Conservation (phyloP, 2,329 filamentous ascomycete genomes). For the Phialophora verrucosa region DNA sequence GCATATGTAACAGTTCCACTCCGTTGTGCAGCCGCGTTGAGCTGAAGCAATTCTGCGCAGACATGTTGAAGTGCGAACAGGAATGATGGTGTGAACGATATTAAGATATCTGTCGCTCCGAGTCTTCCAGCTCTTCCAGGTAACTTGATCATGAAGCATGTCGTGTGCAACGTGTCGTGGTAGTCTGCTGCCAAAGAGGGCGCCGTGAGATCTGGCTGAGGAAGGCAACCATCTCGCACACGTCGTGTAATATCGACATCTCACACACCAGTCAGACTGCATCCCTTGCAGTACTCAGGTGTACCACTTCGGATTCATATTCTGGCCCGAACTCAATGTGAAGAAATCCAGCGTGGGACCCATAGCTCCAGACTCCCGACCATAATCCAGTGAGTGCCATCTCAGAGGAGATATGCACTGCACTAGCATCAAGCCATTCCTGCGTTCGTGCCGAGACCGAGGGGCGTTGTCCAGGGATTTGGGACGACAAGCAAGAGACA, state of each 20-base stretch:
- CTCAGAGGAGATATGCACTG: neutral
- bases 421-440: neutral
- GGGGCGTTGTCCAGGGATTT: neutral
- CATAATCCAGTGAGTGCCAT: neutral
- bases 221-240: neutral
- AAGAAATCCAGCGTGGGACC: neutral
- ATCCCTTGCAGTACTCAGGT: neutral
- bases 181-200: neutral
- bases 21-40: neutral
- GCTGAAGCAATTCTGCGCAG: constrained; percentile 2
- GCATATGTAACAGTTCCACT: constrained; percentile 6
- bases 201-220: neutral
- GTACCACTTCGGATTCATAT: neutral
- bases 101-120: constrained; percentile 2
- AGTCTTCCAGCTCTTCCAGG: constrained; percentile 2
- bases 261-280: neutral
- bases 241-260: neutral
- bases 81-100: constrained; percentile 6
- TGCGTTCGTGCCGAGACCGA: neutral
- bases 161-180: neutral
- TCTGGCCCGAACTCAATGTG: neutral
- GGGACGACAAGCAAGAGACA: neutral
- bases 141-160: constrained; percentile 5
- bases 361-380: neutral
- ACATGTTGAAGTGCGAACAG: constrained; percentile 6